Base-by-base conservation (phyloP, 2,329 filamentous ascomycete species). In the Triangularia setosa region DNA sequence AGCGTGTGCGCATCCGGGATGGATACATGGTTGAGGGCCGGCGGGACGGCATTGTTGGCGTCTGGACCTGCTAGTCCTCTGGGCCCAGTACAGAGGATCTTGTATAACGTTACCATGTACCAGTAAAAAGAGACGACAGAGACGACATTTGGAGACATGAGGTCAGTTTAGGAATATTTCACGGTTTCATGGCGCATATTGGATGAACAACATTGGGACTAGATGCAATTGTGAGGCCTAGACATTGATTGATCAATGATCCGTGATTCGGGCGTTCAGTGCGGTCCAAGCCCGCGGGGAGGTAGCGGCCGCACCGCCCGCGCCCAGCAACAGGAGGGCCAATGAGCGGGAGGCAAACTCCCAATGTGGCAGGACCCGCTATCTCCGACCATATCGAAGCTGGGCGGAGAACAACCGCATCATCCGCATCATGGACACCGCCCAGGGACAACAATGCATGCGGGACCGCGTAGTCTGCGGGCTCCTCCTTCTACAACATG, bases 1-100 rank as follows among this genome's bases (percentile, higher is more conserved):
- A 98, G 78, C 87, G 86, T 65, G 94, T 98, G 64, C 86, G 93
- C 69, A 89, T 98, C 74, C 92, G 92, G 78, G 95, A 99, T 72
- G 95, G 95, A 0, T 99, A 97, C 78, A 81, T 98, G 74, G 86
- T 96, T 1, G 95, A 98, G 77, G 95, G 95, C 40, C 86, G 95
- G 69, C 88, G 85, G 72, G 92, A 97, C 74, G 95, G 95, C 62
- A 85, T 90, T 61, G 88, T 99, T 28, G 95, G 93, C 44, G 90
- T 96, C 59, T 99, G 95, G 95, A 90, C 89, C 63, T 94, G 91
- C 72, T 85, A 77, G 24, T 58, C 27, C 18, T 25, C 30, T 30
- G 14, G 30, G 59, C 48, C 63, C 58, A 59, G 54, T 60, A 40
- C 44, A 58, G 55, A 30, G 40, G n/a, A 48, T 58, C 30, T 58